These are phyloP conservation scores for Penicillium paxilli DNA, from an alignment of 495 filamentous ascomycete genomes.

Conservation along the genomic window DNA sequence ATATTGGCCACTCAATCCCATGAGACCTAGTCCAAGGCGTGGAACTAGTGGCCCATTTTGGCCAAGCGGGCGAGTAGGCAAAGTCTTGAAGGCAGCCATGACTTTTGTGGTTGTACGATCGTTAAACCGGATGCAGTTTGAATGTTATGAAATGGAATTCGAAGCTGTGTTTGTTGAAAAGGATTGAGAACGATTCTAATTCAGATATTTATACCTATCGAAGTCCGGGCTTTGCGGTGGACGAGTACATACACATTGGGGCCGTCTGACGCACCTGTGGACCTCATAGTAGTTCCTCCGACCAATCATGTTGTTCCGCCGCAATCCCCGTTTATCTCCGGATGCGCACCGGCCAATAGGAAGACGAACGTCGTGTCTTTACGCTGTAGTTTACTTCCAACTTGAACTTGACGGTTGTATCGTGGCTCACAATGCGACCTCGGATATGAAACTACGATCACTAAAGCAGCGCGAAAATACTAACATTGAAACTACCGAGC, in stretches of 20 bases:
- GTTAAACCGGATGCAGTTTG: too few relatives aligned
- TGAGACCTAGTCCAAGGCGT: slow-evolving; percentile 56
- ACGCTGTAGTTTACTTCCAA: too few relatives aligned
- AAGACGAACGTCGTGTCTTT: too few relatives aligned
- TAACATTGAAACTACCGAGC: not conserved
- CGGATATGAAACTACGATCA: too few relatives aligned
- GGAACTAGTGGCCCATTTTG: slow-evolving; percentile 54
- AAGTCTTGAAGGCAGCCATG: slow-evolving; percentile 6
- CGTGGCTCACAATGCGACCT: too few relatives aligned
- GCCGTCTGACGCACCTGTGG: not conserved
- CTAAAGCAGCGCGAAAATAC: too few relatives aligned
- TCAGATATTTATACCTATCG: not conserved
- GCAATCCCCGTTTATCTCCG: slow-evolving; percentile 12
- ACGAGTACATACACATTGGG: too few relatives aligned
- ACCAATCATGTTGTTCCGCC: slow-evolving; percentile 9
- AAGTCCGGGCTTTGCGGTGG: slow-evolving; percentile 9
- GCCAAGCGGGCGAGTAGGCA: slow-evolving; percentile 49
- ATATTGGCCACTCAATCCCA: slow-evolving; percentile 54
- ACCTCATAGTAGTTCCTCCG: too few relatives aligned
- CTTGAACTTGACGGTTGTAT: too few relatives aligned
- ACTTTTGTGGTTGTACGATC: not conserved
- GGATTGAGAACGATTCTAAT: not conserved
- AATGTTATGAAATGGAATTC: too few relatives aligned
- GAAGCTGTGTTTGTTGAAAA: too few relatives aligned
- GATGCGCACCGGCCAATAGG: not conserved